phyloP scores from a whole-genome alignment of 1,284 basidiomycete species.

The Sporisorium reilianum region DNA sequence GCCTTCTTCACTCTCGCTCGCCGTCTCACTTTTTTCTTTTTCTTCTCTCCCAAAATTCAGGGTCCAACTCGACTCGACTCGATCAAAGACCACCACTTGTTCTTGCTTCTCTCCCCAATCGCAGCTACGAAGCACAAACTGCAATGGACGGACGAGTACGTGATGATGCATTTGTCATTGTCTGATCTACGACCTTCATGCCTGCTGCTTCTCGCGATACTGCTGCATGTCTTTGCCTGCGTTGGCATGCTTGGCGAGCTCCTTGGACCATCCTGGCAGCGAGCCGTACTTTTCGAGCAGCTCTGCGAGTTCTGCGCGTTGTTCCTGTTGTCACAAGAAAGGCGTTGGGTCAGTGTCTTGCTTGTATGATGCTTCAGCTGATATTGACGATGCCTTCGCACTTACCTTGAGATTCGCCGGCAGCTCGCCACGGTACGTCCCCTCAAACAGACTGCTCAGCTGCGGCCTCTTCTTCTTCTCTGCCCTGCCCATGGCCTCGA shows the following conservation, averaged over 20 bases:
- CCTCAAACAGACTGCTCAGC: conserved; percentile 84
- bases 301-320: conserved; percentile 80
- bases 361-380: too few species aligned
- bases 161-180: neutral
- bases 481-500: conserved; percentile 81
- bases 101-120: too few species aligned
- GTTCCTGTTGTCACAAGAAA: conserved; percentile 73
- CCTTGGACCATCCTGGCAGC: conserved; percentile 83
- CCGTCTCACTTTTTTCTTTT: conserved; percentile 1
- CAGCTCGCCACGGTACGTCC: conserved; percentile 76
- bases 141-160: neutral
- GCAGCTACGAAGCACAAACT: neutral
- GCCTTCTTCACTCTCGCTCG: too few species aligned
- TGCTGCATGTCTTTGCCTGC: conserved; percentile 77
- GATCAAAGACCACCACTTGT: conserved; percentile 15
- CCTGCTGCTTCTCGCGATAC: conserved; percentile 18
- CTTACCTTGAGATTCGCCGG: conserved; percentile 72
- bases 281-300: conserved; percentile 86
- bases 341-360: neutral
- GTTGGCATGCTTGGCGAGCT: conserved; percentile 83
- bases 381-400: too few species aligned
- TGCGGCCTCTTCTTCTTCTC: conserved; percentile 80
- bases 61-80: conserved; percentile 19
- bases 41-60: conserved; percentile 9
- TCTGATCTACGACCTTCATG: neutral